phyloP scores from a whole-genome alignment of 1,284 basidiomycete genomes.

The Pascua guehoae region DNA sequence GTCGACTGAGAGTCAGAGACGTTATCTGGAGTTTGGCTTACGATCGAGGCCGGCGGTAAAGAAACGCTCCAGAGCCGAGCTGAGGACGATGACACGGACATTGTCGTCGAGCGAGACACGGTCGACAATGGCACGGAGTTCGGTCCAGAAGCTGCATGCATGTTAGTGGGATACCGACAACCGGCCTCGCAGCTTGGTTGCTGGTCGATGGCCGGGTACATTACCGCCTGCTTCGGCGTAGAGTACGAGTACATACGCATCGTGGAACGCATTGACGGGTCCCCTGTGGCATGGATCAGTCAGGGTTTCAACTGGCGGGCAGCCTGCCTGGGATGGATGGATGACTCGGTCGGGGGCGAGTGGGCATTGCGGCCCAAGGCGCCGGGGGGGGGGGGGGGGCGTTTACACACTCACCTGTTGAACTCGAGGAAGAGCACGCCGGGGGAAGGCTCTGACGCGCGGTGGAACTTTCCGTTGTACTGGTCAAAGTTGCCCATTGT shows the following conservation, averaged over 20 bases:
- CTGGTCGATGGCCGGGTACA: background rate
- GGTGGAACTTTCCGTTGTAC: conserved; percentile 34
- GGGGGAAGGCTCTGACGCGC: conserved; percentile 25
- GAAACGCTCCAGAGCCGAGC: conserved; percentile 64
- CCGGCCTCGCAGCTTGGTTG: background rate
- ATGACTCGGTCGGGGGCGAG: background rate
- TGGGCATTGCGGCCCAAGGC: too few relatives aligned
- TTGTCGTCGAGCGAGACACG: conserved; percentile 57
- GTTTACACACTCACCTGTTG: conserved; percentile 36
- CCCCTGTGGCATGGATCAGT: conserved; percentile 48
- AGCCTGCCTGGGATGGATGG: too few relatives aligned
- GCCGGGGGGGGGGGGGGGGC: background rate
- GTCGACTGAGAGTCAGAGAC: conserved; percentile 6
- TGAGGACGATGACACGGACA: conserved; percentile 67
- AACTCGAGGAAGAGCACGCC: conserved; percentile 47
- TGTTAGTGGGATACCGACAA: background rate
- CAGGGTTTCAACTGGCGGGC: background rate
- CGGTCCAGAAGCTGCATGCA: conserved; percentile 63
- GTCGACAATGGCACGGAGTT: conserved; percentile 63
- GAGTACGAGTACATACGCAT: conserved; percentile 52
- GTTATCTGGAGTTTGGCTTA: conserved; percentile 52
- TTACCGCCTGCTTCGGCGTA: conserved; percentile 5
- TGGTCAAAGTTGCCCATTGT: conserved; percentile 15
- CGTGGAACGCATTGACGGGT: conserved; percentile 72
- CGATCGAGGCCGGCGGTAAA: conserved; percentile 80